Percentiles rank a stretch among this genome's conserved stretches.
These are phyloP conservation scores for Mortierella sp. DNA, from an alignment of 371 early-diverging fungal species.

Conservation along the genomic window DNA sequence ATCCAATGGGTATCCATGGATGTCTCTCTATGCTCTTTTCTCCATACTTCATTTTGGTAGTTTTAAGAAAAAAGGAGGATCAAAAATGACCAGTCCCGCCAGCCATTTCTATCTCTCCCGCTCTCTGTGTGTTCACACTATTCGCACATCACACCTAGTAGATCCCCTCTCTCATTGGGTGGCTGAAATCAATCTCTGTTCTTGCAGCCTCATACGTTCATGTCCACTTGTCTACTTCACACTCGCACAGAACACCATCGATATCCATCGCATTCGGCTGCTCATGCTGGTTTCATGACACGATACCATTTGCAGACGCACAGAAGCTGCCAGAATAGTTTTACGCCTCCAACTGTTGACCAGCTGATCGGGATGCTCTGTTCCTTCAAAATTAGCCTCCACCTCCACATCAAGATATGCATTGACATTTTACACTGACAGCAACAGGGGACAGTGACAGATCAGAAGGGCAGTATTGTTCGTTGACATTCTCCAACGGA, in stretches of 20 bases:
- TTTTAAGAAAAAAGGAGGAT: constrained; percentile 52
- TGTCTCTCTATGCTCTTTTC: constrained; percentile 1
- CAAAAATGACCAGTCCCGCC: constrained; percentile 15
- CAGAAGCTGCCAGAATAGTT: background rate
- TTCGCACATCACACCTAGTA: background rate
- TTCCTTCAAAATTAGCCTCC: background rate
- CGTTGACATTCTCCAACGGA: background rate
- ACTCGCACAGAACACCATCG: background rate
- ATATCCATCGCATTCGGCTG: background rate
- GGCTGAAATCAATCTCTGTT: background rate
- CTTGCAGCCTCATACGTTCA: background rate
- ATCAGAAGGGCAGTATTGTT: background rate
- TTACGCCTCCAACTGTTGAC: background rate
- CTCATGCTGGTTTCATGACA: background rate
- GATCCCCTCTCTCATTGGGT: constrained; percentile 11
- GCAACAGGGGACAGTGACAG: background rate
- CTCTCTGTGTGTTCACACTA: background rate
- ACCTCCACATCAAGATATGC: background rate
- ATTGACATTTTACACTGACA: background rate
- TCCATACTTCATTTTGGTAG: constrained; percentile 50
- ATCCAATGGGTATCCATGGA: background rate
- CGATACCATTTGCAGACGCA: background rate
- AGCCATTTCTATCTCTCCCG: background rate
- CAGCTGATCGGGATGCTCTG: background rate
- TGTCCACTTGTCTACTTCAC: background rate